Evolutionary conservation across 768 basidiomycete species (phyloP).

Genomic region (Amanita rimosa): DNA sequence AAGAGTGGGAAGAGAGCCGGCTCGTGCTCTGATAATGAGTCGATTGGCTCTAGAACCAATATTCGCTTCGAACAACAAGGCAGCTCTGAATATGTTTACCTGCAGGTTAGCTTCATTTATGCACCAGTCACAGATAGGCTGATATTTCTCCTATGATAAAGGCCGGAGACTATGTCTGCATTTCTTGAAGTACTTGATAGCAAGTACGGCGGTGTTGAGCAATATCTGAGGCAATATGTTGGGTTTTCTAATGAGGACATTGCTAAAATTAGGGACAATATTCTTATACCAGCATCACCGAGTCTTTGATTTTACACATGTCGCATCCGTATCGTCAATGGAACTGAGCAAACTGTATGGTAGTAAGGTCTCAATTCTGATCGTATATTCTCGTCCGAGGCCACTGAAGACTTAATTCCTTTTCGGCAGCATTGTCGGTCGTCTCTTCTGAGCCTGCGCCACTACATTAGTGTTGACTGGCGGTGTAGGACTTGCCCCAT

Average conservation of each 20-base stretch:
- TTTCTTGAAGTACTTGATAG: conserved; percentile 50
- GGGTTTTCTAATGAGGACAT: conserved; percentile 57
- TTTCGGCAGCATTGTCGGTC: conserved; percentile 20
- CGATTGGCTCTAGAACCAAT: conserved; percentile 60
- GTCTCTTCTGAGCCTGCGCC: conserved; percentile 24
- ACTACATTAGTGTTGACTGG: background rate
- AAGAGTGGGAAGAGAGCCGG: conserved; percentile 70
- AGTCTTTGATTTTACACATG: conserved; percentile 7
- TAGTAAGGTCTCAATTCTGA: background rate
- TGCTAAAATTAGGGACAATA: conserved; percentile 41
- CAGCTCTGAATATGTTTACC: conserved; percentile 75
- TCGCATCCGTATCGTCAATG: background rate
- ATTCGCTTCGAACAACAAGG: conserved; percentile 62
- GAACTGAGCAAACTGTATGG: background rate
- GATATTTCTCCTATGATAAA: conserved; percentile 15
- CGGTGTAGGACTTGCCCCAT: conserved; percentile 18
- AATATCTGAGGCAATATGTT: conserved; percentile 45
- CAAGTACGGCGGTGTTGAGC: conserved; percentile 59
- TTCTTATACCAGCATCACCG: conserved; percentile 27
- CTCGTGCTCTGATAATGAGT: conserved; percentile 56
- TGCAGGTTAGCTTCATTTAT: conserved; percentile 41
- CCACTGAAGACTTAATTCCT: conserved; percentile 10
- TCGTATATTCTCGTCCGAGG: background rate
- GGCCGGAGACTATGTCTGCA: conserved; percentile 68
- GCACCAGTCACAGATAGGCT: background rate